Evolutionary conservation across 148 eudicot genomes (phyloP), one percentile per base, ranked within the genome.

Genomic region (Fagopyrum homotropicum): DNA sequence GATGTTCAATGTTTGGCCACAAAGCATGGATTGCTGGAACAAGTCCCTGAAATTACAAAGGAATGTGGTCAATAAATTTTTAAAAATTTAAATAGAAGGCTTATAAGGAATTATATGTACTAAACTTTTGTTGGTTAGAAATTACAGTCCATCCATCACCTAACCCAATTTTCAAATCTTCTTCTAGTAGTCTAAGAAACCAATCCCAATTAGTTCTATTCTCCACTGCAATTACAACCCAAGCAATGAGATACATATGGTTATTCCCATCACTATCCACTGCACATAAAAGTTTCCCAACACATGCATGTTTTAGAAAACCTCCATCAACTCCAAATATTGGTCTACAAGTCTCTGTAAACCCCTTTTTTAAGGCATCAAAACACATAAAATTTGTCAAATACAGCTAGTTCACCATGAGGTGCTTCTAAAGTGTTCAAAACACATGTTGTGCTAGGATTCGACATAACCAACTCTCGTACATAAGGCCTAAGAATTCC

Each of bases 361-460:
- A 22, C 26, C 26, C 26, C 26, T 22, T 22, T 22, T 22, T 22
- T 47, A 75, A 30, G 3, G 78, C 57, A 26, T 15, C 45, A 64
- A 75, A 75, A 10, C 72, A 75, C 35, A 66, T 75, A 75, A 14
- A 75, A 61, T 12, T 45, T 75, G 0, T 47, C 48, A 64, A 75
- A 75, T 1, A 54, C 5, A 2, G 57, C 17, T 12, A 5, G n/a
- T 15, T 52, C 17, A 52, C 57, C 17, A 12, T 14, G 17, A 54
- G n/a, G 57, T 12, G 17, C 57, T 54, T 54, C 57, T 16, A 15
- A 14, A 54, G 19, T 54, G 4, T 54, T 54, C 19, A 54, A 1
- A 54, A 54, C 57, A 54, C 57, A 54, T 11, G 16, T 54, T 12
- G 57, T 54, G 17, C 22, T 5, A 1, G 6, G 17, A 54, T 54